Conservation (phyloP, 1,139 yeast genomes). For the Chernovozyma sophiae-reginae region DNA sequence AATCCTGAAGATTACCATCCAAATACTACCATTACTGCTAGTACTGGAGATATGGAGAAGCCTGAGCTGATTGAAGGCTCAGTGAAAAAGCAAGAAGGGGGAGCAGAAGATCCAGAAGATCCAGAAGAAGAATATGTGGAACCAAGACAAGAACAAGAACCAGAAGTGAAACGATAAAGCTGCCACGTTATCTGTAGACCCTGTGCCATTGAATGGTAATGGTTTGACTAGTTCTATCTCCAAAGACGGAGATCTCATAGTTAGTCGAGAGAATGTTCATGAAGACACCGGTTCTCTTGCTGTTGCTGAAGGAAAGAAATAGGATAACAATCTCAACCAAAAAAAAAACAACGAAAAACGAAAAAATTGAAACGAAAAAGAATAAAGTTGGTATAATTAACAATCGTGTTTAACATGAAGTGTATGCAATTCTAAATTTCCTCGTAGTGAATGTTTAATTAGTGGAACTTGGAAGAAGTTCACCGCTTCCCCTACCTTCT, state of each 20-base stretch:
- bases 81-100: background rate
- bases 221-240: constrained; percentile 1
- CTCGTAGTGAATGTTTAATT: too few relatives aligned
- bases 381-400: too few relatives aligned
- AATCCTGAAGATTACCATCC: constrained; percentile 3
- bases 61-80: background rate
- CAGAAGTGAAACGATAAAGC: constrained; percentile 1
- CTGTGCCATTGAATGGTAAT: background rate
- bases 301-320: background rate
- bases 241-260: constrained; percentile 4
- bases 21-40: constrained; percentile 1
- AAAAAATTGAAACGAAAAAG: too few relatives aligned
- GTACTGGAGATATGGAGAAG: background rate
- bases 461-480: too few relatives aligned
- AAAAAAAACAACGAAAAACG: too few relatives aligned
- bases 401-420: too few relatives aligned
- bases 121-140: background rate
- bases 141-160: background rate
- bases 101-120: background rate
- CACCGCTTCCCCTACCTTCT: too few relatives aligned
- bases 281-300: constrained; percentile 7
- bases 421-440: too few relatives aligned
- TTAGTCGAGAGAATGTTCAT: constrained; percentile 2
- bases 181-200: too few relatives aligned
- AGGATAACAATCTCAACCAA: background rate